Evolutionary conservation across 306 rosid genomes (phyloP).

Genomic region (Cicer arietinum): DNA sequence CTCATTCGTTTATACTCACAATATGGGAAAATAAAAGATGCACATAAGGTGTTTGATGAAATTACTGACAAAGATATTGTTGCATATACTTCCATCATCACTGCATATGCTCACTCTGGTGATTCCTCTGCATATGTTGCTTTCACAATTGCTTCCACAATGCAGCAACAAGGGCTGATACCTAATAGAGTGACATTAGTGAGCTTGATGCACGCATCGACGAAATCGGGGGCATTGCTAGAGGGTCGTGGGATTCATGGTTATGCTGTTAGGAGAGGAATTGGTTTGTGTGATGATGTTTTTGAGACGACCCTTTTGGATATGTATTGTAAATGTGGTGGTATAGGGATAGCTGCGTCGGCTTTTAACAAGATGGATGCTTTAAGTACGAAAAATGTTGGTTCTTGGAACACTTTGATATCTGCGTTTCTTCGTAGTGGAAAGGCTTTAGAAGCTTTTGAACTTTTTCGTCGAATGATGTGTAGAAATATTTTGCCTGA

Average conservation of each 20-base stretch:
- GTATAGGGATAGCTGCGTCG: conserved; percentile 43
- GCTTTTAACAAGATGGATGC: conserved; percentile 51
- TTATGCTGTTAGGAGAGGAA: conserved; percentile 54
- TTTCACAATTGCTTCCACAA: conserved; percentile 42
- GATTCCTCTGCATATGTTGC: conserved; percentile 40
- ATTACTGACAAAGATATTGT: conserved; percentile 56
- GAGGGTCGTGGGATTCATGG: conserved; percentile 58
- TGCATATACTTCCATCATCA: conserved; percentile 54
- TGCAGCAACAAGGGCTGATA: conserved; percentile 49
- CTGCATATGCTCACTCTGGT: conserved; percentile 54
- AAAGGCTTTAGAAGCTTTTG: conserved; percentile 48
- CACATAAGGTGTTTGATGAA: conserved; percentile 59
- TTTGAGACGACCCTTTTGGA: conserved; percentile 59
- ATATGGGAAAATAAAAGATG: conserved; percentile 45
- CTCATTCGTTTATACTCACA: conserved; percentile 43
- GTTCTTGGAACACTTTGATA: conserved; percentile 58
- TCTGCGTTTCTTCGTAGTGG: conserved; percentile 47
- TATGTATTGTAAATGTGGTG: conserved; percentile 61
- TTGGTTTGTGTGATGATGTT: conserved; percentile 56
- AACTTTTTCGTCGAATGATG: conserved; percentile 48
- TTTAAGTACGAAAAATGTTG: conserved; percentile 30
- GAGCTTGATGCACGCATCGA: conserved; percentile 53
- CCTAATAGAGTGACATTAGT: conserved; percentile 61
- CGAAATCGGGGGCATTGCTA: conserved; percentile 36
- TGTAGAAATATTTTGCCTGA: conserved; percentile 50